A percentile compares a stretch with the other conserved stretches of the same genome.
Evolutionary conservation across 148 eudicot species (phyloP).

Genomic region (Talinum fruticosum): DNA sequence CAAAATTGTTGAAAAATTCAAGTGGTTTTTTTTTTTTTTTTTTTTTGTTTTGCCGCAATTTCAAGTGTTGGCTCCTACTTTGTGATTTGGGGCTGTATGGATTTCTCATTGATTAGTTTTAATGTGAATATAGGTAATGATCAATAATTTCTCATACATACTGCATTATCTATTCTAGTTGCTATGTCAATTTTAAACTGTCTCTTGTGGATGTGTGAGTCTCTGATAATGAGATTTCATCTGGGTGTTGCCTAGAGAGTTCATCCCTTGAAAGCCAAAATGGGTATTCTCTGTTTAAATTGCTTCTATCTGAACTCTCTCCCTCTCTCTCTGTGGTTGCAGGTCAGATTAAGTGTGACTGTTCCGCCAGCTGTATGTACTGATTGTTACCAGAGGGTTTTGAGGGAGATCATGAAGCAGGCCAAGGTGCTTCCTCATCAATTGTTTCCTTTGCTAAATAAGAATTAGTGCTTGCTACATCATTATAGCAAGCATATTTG

Average conservation of each 20-base stretch:
- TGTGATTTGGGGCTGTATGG: neutral
- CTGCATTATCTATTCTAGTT: neutral
- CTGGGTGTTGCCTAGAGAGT: conserved; percentile 3
- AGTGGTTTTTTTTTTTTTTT: conserved; percentile 15
- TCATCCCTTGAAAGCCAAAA: neutral
- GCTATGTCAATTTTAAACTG: neutral
- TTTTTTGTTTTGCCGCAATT: conserved; percentile 3
- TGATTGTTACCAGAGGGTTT: conserved; percentile 65
- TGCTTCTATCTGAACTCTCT: neutral
- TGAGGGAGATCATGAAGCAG: conserved; percentile 61
- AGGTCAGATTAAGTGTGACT: conserved; percentile 78
- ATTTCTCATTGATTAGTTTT: neutral
- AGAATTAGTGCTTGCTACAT: neutral
- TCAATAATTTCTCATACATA: neutral
- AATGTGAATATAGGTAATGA: conserved; percentile 1
- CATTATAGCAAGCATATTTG: neutral
- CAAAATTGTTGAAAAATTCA: neutral
- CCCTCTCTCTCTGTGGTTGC: conserved; percentile 17
- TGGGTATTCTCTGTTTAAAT: neutral
- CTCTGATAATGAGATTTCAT: neutral
- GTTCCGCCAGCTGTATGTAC: conserved; percentile 86
- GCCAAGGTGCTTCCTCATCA: conserved; percentile 58
- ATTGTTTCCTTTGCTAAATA: neutral
- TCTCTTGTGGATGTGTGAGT: neutral
- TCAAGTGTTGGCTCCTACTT: neutral